These are phyloP conservation scores for Saccharomycopsis olivae DNA, from an alignment of 805 yeast species.

Conservation along the genomic window DNA sequence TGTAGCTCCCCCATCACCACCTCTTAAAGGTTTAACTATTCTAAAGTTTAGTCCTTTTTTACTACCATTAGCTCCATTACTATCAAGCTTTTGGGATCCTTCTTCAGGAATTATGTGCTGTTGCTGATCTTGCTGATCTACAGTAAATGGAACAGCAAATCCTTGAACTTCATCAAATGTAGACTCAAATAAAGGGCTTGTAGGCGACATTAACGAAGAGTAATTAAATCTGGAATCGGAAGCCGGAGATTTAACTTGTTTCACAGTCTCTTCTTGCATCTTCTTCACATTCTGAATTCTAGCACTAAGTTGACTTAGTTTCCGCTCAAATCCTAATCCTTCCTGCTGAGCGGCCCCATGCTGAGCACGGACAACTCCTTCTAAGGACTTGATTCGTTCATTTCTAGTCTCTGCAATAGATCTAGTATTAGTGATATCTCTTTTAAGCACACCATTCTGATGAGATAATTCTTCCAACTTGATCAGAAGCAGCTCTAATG, in stretches of 20 bases:
- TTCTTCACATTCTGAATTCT: conserved; percentile 22
- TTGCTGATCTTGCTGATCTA: too few relatives aligned
- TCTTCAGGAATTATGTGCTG: neutral
- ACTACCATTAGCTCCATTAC: neutral
- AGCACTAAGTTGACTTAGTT: conserved; percentile 24
- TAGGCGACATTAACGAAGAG: conserved; percentile 2
- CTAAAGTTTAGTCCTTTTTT: conserved; percentile 39
- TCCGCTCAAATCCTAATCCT: conserved; percentile 37
- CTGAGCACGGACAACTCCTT: conserved; percentile 38
- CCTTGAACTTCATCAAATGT: conserved; percentile 1
- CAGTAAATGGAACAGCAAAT: too few relatives aligned
- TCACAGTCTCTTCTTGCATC: conserved; percentile 3
- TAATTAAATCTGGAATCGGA: neutral
- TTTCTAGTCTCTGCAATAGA: conserved; percentile 48
- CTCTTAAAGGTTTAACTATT: conserved; percentile 53
- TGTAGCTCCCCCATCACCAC: conserved; percentile 29
- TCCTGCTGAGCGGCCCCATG: conserved; percentile 39
- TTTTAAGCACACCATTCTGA: conserved; percentile 47
- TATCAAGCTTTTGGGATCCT: neutral
- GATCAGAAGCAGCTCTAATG: conserved; percentile 45
- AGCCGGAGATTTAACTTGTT: neutral
- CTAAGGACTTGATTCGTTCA: conserved; percentile 44
- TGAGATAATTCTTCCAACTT: conserved; percentile 51
- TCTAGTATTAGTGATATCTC: conserved; percentile 44
- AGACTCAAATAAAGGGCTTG: neutral